A percentile compares a stretch with the other conserved stretches of the same genome.
Evolutionary conservation across 1,284 basidiomycete species (phyloP).

Genomic region (Trichosporon inkin): DNA sequence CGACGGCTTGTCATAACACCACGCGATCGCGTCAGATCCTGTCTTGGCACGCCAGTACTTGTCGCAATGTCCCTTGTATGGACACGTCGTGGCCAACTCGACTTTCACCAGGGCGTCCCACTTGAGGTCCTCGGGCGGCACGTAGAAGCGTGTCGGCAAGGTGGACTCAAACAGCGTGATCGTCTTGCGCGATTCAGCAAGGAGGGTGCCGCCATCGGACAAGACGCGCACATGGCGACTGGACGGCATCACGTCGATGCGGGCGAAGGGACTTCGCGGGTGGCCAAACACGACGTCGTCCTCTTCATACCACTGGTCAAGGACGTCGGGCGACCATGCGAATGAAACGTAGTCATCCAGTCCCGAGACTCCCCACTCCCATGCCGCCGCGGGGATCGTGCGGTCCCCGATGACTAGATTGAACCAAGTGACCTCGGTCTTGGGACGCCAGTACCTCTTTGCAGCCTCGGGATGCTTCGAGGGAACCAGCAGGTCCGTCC

Average conservation of each 20-base stretch:
- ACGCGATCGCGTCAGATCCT: slow-evolving; percentile 5
- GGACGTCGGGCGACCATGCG: not conserved
- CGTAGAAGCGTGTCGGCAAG: slow-evolving; percentile 14
- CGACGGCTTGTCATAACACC: slow-evolving; percentile 2
- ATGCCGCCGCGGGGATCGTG: slow-evolving; percentile 3
- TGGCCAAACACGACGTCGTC: slow-evolving; percentile 4
- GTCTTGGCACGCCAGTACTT: slow-evolving; percentile 11
- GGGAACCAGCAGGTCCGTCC: slow-evolving; percentile 5
- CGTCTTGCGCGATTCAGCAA: not conserved
- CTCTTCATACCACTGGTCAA: slow-evolving; percentile 10
- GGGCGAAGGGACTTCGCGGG: not conserved
- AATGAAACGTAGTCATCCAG: slow-evolving; percentile 4
- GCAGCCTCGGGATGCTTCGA: not conserved
- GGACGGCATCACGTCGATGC: slow-evolving; percentile 6
- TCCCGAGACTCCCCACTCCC: slow-evolving; percentile 3
- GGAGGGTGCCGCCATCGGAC: not conserved
- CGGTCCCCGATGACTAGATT: not conserved
- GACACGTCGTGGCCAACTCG: slow-evolving; percentile 8
- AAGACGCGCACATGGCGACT: not conserved
- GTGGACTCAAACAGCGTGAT: slow-evolving; percentile 8
- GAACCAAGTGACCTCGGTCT: slow-evolving; percentile 1
- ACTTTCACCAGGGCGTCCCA: slow-evolving; percentile 4
- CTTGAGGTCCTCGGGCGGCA: not conserved
- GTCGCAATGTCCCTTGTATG: slow-evolving; percentile 15
- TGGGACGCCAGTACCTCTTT: slow-evolving; percentile 7